phyloP scores from a whole-genome alignment of 2,329 filamentous ascomycete genomes.

The Botryotinia narcissicola region DNA sequence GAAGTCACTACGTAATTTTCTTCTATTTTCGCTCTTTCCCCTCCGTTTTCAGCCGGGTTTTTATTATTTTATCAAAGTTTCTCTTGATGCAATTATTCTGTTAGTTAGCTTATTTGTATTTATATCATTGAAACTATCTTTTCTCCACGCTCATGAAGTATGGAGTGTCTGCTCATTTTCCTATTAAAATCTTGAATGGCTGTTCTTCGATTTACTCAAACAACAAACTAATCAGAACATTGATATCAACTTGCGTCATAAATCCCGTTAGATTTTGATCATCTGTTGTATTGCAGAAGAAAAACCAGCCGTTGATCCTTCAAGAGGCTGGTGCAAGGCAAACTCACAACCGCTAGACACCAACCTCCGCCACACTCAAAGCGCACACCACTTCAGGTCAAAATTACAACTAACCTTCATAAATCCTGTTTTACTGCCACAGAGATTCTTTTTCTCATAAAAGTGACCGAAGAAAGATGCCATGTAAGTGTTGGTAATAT shows the following conservation, averaged over 20 bases:
- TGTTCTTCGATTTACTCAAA: not conserved
- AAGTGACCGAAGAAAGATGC: not conserved
- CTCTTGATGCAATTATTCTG: not conserved
- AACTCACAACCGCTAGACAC: not conserved
- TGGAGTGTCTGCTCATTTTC: not conserved
- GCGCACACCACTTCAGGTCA: not conserved
- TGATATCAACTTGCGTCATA: not conserved
- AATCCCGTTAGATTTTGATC: not conserved
- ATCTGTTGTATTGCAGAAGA: not conserved
- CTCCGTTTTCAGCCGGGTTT: not conserved
- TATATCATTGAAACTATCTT: not conserved
- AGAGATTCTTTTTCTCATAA: not conserved
- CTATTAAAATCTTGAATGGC: no score
- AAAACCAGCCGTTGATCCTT: not conserved
- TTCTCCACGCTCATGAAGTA: no score
- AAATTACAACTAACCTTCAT: not conserved
- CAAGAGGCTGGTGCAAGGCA: not conserved
- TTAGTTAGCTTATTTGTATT: not conserved
- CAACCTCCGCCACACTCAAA: not conserved
- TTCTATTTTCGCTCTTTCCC: not conserved
- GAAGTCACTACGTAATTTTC: not conserved
- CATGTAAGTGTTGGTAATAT: not conserved
- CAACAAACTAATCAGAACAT: not conserved
- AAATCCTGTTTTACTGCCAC: not conserved
- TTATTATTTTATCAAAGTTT: not conserved